A percentile compares a stretch with the other conserved stretches of the same genome.
These are phyloP conservation scores for Triticum urartu DNA, from an alignment of 176 grass and related monocot species.

Conservation along the genomic window DNA sequence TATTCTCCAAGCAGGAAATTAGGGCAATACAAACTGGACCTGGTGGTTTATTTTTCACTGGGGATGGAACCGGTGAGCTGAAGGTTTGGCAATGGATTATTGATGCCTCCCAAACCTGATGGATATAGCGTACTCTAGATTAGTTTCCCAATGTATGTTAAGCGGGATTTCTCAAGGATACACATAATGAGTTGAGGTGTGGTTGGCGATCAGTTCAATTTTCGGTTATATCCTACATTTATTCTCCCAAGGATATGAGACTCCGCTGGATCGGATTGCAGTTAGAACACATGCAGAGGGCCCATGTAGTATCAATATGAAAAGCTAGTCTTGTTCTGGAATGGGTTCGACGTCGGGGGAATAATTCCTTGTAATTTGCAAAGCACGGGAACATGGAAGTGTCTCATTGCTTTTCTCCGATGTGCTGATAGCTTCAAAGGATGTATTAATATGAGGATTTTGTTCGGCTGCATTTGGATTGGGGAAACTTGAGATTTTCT, in stretches of 20 bases:
- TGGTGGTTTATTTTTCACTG: slow-evolving; percentile 92
- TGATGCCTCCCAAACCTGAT: slow-evolving; percentile 43
- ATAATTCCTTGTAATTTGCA: slow-evolving; percentile 48
- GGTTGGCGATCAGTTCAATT: slow-evolving; percentile 29
- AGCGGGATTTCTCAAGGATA: slow-evolving; percentile 40
- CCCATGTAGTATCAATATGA: neutral
- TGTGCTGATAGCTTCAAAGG: slow-evolving; percentile 32
- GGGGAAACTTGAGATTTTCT: neutral
- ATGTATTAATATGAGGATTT: slow-evolving; percentile 31
- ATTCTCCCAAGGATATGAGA: slow-evolving; percentile 24
- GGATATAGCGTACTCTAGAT: slow-evolving; percentile 51
- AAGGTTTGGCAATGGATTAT: slow-evolving; percentile 87
- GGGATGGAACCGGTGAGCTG: slow-evolving; percentile 89
- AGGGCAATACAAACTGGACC: slow-evolving; percentile 74
- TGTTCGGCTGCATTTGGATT: slow-evolving; percentile 20
- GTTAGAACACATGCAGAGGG: slow-evolving; percentile 25
- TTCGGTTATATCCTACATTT: slow-evolving; percentile 29
- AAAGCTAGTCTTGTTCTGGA: slow-evolving; percentile 27
- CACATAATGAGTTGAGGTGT: slow-evolving; percentile 40
- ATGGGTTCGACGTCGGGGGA: slow-evolving; percentile 24
- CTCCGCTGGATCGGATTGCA: slow-evolving; percentile 10
- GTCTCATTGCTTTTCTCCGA: slow-evolving; percentile 26
- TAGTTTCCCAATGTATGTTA: slow-evolving; percentile 44
- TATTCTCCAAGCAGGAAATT: slow-evolving; percentile 86
- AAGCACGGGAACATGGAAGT: slow-evolving; percentile 36